phyloP scores from a whole-genome alignment of 345 rosid genomes.

The Sonneratia caseolaris region DNA sequence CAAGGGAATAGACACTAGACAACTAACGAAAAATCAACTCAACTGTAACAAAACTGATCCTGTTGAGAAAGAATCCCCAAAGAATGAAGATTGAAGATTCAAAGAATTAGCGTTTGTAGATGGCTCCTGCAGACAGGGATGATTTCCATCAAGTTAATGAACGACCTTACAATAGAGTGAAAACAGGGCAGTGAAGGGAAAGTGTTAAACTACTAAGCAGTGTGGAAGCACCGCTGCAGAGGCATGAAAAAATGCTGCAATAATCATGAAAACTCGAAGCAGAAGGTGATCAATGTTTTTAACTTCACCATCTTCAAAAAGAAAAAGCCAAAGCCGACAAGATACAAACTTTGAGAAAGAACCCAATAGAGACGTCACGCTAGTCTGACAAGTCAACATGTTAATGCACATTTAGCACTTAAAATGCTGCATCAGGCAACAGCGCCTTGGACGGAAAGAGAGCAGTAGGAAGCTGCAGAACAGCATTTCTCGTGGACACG shows the following conservation, averaged over 20 bases:
- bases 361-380: not conserved
- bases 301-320: not conserved
- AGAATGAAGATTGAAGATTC: conserved; percentile 21
- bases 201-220: conserved; percentile 31
- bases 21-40: conserved; percentile 17
- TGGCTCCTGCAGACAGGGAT: conserved; percentile 8
- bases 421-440: not conserved
- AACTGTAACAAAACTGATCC: conserved; percentile 51
- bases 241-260: not conserved
- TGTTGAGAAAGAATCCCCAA: conserved; percentile 38
- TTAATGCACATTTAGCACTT: not conserved
- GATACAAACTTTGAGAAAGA: not conserved
- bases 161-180: not conserved
- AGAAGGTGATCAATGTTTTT: not conserved
- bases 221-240: conserved; percentile 2
- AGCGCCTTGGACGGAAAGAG: no score
- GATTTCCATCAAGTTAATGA: not conserved
- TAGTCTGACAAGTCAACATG: not conserved
- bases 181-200: not conserved
- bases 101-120: conserved; percentile 23
- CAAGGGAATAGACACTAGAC: no score
- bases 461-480: not conserved
- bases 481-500: not conserved
- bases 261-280: not conserved
- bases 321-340: not conserved